Evolutionary conservation across 306 rosid genomes (phyloP).

Genomic region (Prunus campanulata): DNA sequence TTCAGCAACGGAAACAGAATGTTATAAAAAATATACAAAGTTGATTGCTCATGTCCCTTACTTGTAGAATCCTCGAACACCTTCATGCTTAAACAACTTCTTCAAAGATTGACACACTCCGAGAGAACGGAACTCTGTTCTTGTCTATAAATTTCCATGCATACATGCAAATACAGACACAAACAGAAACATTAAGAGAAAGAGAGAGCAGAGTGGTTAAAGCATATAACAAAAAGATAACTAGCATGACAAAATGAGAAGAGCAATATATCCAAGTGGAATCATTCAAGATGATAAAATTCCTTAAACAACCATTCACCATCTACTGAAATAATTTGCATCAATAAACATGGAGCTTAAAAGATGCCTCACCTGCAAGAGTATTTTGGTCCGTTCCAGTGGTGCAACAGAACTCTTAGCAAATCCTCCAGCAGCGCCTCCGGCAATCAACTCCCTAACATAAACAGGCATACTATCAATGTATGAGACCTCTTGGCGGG

Average conservation of each 20-base stretch:
- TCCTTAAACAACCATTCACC: background rate
- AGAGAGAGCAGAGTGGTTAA: background rate
- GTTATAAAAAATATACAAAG: background rate
- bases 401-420: constrained; percentile 87
- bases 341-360: background rate
- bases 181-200: background rate
- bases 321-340: constrained; percentile 14
- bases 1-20: background rate
- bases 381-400: constrained; percentile 86
- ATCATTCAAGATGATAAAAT: background rate
- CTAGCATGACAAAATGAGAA: background rate
- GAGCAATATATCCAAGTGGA: background rate
- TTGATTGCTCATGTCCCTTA: constrained; percentile 35
- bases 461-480: constrained; percentile 69
- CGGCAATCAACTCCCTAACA: constrained; percentile 81
- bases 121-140: constrained; percentile 70
- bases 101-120: constrained; percentile 77
- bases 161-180: background rate
- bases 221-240: background rate
- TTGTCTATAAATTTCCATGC: constrained; percentile 47
- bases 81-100: constrained; percentile 68
- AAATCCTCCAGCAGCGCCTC: constrained; percentile 91
- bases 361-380: constrained; percentile 70
- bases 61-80: constrained; percentile 79
- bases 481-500: constrained; percentile 39